These are phyloP conservation scores for Sarocladium oryzae DNA, from an alignment of 2,329 filamentous ascomycete species.

Conservation along the genomic window DNA sequence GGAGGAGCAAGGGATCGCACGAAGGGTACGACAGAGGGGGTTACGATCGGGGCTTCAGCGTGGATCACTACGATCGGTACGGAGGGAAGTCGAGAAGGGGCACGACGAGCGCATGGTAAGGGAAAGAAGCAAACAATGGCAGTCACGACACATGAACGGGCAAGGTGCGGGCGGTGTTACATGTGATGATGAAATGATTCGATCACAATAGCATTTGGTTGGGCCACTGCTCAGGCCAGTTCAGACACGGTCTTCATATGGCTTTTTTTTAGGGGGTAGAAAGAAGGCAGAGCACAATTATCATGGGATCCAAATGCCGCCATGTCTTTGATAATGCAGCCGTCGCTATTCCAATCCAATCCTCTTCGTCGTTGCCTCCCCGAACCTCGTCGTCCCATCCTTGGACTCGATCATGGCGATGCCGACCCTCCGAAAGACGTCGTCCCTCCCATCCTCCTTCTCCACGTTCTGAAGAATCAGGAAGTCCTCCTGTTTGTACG, in stretches of 20 bases:
- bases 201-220: not conserved
- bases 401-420: not conserved
- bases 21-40: not conserved
- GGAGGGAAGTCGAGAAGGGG: not conserved
- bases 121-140: no score
- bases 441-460: not conserved
- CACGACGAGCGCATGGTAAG: not conserved
- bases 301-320: no score
- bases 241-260: no score
- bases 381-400: not conserved
- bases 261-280: not conserved
- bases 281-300: not conserved
- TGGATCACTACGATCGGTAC: constrained; percentile 6
- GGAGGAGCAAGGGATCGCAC: constrained; percentile 12
- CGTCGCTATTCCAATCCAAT: not conserved
- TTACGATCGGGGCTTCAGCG: not conserved
- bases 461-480: not conserved
- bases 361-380: not conserved
- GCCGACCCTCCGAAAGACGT: not conserved
- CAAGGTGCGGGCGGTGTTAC: no score
- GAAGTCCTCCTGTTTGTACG: not conserved
- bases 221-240: no score
- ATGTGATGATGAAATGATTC: not conserved
- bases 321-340: no score
- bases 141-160: no score